Base-by-base conservation (phyloP, 164 flowering plant genomes). In the Houttuynia cordata region DNA sequence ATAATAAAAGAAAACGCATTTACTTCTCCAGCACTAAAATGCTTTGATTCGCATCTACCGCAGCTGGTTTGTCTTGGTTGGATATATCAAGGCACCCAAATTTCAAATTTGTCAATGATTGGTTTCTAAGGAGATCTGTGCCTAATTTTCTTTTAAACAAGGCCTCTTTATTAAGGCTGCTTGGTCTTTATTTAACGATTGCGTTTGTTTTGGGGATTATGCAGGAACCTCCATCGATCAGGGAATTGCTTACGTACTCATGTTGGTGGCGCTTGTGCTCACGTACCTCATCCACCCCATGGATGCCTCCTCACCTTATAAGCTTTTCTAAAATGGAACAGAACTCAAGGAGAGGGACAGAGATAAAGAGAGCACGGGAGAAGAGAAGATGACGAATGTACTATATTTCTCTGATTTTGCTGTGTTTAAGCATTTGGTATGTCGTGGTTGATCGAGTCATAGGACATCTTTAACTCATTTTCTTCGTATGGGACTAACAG, bases 191-290 rank as follows among this genome's bases (percentile, higher is more conserved):
- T 12, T 10, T 7, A 17, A 8, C 17, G 49, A 45, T 45, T 45
- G 49, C 17, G 0, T 3, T 45, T 10, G 9, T 45, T 10, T 45
- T 45, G 8, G 8, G 49, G 17, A 45, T 45, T 45, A 12, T 17
- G 49, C 75, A 80, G 81, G 84, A 65, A 76, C 74, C 51, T 58
- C 79, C 25, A 78, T 81, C 49, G 80, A 81, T 71, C 81, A 78
- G 61, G 81, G 78, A n/a, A 70, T 80, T 61, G 92, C 96, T 5
- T 87, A 82, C 59, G 77, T 81, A 63, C 73, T 87, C 69, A 87
- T 87, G 91, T 20, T 79, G 72, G 62, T 83, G 68, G 83, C 83
- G 8, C 68, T 87, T 67, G 87, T 74, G 56, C 83, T 87, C 61
- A 81, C 87, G 0, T 83, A 83, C 59, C 78, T 83, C 65, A 83